Conservation (phyloP, 2,329 filamentous ascomycete species). For the Fusarium sp. region DNA sequence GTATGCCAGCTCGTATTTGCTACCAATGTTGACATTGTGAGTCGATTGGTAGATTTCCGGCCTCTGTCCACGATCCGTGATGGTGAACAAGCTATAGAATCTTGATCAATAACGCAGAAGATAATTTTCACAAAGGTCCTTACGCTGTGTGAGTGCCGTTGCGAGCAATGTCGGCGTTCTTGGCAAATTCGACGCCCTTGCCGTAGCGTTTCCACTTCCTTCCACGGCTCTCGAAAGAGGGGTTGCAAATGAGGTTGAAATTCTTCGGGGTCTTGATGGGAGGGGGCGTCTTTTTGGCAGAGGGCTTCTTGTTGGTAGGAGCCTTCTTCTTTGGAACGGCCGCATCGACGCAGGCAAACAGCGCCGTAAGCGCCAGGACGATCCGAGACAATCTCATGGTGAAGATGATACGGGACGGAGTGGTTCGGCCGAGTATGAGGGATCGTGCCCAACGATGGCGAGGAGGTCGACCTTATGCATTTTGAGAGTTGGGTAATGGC, state of each 20-base stretch:
- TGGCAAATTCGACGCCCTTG: neutral
- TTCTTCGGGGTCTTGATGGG: neutral
- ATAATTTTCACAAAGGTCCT: neutral
- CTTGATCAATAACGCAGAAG: neutral
- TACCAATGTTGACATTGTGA: neutral
- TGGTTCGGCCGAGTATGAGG: too few species aligned
- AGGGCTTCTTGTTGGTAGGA: neutral
- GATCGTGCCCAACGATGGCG: too few species aligned
- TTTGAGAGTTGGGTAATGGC: too few species aligned
- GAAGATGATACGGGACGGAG: too few species aligned
- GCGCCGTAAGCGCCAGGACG: neutral
- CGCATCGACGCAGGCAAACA: neutral
- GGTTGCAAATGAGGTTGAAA: neutral
- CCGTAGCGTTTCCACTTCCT: neutral
- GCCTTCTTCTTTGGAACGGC: too few species aligned
- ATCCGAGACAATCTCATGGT: neutral
- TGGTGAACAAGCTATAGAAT: neutral
- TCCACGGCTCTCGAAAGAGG: neutral
- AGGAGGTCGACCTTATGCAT: too few species aligned
- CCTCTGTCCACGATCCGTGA: neutral
- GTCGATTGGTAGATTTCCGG: neutral
- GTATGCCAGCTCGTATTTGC: neutral
- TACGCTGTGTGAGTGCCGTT: neutral
- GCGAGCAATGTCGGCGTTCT: neutral
- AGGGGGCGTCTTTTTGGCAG: neutral